These are phyloP conservation scores for Aphanomyces astaci DNA, from an alignment of 352 stramenopile genomes.

Conservation along the genomic window DNA sequence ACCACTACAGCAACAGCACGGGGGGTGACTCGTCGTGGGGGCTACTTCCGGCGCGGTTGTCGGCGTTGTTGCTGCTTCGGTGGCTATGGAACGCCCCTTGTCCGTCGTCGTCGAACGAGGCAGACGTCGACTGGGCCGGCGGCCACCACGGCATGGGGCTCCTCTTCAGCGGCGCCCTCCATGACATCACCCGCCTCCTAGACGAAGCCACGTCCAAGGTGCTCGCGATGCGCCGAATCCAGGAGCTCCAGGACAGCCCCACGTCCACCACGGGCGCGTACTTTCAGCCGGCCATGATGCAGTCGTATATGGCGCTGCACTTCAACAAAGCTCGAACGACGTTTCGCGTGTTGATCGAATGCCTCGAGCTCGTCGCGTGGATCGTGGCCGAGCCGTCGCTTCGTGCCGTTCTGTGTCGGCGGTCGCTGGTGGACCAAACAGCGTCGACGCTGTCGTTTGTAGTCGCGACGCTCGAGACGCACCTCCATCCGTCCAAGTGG, in stretches of 20 bases:
- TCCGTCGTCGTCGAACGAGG: slow-evolving; percentile 33
- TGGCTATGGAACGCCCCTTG: slow-evolving; percentile 57
- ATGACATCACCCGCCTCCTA: slow-evolving; percentile 56
- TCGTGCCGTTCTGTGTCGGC: slow-evolving; percentile 42
- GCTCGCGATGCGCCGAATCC: slow-evolving; percentile 46
- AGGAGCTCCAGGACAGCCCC: slow-evolving; percentile 43
- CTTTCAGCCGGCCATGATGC: slow-evolving; percentile 48
- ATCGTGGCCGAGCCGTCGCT: slow-evolving; percentile 39
- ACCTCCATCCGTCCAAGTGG: slow-evolving; percentile 38
- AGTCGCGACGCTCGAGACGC: slow-evolving; percentile 35
- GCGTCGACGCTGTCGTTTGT: slow-evolving; percentile 59
- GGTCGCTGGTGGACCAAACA: slow-evolving; percentile 52
- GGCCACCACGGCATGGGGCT: not conserved
- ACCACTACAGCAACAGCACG: slow-evolving; percentile 53
- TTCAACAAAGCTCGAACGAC: slow-evolving; percentile 59
- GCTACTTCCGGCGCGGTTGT: slow-evolving; percentile 54
- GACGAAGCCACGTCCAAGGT: slow-evolving; percentile 61
- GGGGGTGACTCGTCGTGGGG: slow-evolving; percentile 66
- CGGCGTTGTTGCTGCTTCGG: slow-evolving; percentile 46
- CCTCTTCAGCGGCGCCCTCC: slow-evolving; percentile 12
- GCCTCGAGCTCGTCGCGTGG: slow-evolving; percentile 57
- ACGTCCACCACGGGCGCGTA: slow-evolving; percentile 31
- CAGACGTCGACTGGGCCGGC: not conserved
- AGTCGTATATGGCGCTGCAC: slow-evolving; percentile 58
- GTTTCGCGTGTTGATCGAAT: slow-evolving; percentile 53